Evolutionary conservation across 768 basidiomycete species (phyloP), one percentile per base, ranked within the genome.

Genomic region (Pleurotus sapidus): DNA sequence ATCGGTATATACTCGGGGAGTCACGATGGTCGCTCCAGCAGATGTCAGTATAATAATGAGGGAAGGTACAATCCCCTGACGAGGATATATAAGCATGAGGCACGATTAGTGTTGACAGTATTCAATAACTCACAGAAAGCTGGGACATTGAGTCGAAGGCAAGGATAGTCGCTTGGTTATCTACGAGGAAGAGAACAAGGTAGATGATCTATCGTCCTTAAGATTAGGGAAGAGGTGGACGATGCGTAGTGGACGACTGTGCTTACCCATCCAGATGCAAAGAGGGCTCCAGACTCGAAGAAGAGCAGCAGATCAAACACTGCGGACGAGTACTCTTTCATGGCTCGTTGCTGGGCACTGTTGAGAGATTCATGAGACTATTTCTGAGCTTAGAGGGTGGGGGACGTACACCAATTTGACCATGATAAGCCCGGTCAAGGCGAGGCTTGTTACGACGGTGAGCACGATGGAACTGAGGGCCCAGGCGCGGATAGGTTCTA

Each of bases 31-130:
- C 24, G 23, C 14, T 20, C 42, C 57, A 14, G 37, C 24, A n/a
- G 27, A 56, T 11, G 55, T 25, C 24, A 54, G 37, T 11, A 54
- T 24, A 9, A 54, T 42, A 23, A 54, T 54, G 5, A 54, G 23
- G 42, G 51, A 40, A 12, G 51, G 51, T 5, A 54, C 39, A 30
- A 54, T 54, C 5, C 51, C 51, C 49, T 50, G n/a, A 23, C 47
- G 11, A 17, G 25, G 15, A 27, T 49, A 8, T 23, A 25, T 49
- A 1, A 49, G 8, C 11, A n/a, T 17, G 43, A 23, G 17, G 2
- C 43, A 23, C 43, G 15, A n/a, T 17, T 2, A n/a, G 20, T 11
- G 43, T 17, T 17, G 43, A 14, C 15, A 23, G 20, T n/a, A n/a
- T n/a, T n/a, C n/a, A 45, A 34, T 34, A 45, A 45, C 49, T 30